Conservation (phyloP, 2,329 filamentous ascomycete genomes). For the Triangularia setosa region DNA sequence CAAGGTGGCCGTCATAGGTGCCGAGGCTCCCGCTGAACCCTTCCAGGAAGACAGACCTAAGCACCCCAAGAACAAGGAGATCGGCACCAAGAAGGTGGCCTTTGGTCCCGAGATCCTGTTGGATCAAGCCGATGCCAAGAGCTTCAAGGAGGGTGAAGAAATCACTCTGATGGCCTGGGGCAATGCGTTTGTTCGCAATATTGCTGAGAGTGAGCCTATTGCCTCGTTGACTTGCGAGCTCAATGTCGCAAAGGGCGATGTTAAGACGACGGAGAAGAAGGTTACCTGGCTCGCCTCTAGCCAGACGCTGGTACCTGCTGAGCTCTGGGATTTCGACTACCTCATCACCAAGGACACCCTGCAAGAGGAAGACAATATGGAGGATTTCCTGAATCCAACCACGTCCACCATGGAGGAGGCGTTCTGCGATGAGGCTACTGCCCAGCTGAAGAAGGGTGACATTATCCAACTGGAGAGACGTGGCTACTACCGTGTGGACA, state of each 20-base stretch:
- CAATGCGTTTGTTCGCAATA: constrained; percentile 73
- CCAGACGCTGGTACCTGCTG: constrained; percentile 73
- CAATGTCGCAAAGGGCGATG: constrained; percentile 78
- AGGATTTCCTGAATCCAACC: constrained; percentile 74
- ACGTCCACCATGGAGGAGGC: constrained; percentile 73
- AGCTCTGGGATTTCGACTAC: constrained; percentile 93
- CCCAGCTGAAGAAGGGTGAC: constrained; percentile 74
- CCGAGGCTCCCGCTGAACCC: constrained; percentile 59
- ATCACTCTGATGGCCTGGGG: constrained; percentile 98
- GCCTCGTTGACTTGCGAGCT: constrained; percentile 74
- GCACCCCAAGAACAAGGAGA: constrained; percentile 81
- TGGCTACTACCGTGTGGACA: constrained; percentile 86
- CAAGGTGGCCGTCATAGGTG: constrained; percentile 64
- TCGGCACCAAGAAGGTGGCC: constrained; percentile 81
- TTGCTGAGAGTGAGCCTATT: constrained; percentile 54
- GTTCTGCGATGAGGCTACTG: constrained; percentile 76
- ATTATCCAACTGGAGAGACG: constrained; percentile 95
- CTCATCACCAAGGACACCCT: constrained; percentile 93
- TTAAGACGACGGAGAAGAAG: constrained; percentile 96
- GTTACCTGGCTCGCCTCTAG: constrained; percentile 83
- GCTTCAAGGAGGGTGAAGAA: constrained; percentile 80
- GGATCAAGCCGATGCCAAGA: constrained; percentile 81
- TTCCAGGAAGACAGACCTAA: constrained; percentile 74
- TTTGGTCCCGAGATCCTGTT: constrained; percentile 73
- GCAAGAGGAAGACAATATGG: constrained; percentile 79